Evolutionary conservation across 2,329 filamentous ascomycete genomes (phyloP), one percentile per base, ranked within the genome.

Genomic region (Xylariaceae sp.): DNA sequence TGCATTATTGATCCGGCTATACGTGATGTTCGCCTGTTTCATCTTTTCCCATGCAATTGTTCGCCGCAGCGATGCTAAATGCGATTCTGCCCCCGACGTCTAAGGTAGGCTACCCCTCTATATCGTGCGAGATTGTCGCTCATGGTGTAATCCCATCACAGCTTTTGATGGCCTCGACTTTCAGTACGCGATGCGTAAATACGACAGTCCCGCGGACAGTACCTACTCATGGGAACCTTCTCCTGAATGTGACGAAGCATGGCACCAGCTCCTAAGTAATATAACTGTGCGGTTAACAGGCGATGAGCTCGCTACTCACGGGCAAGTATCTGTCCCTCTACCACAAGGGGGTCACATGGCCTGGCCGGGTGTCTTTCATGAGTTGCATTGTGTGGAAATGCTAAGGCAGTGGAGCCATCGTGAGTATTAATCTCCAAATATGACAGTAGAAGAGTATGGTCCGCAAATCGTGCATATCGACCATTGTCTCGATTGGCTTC

Each of bases 381-480:
- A 48, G 31, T n/a, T 48, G 4, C 45, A 48, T n/a, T 48, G 45
- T n/a, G 24, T 48, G 5, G 36, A 48, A 26, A 36, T 37, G 29
- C 23, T 48, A 3, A 4, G 45, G 3, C 45, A 48, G 17, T 48
- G 45, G 45, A 48, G 12, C 17, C 36, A 19, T 6, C 45, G 45
- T 14, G 45, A 48, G 17, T 28, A 48, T 17, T 48, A 48, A 7
- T 28, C 4, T n/a, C 45, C 45, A n/a, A 36, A 48, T 7, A 4
- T 48, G 3, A 23, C 45, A 9, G 31, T 4, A 16, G n/a, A 37
- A 4, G 33, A 24, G 5, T 14, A 19, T 7, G 9, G 3, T 3
- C 45, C 23, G 7, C 16, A 16, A 19, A 16, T 31, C 11, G 14
- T 21, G 4, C 33, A 37, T 16, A 23, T 37, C 2, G 45, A 37